A percentile compares a stretch with the other conserved stretches of the same genome.
phyloP scores from a whole-genome alignment of 768 basidiomycete genomes.

The Clitopilus passeckerianus region DNA sequence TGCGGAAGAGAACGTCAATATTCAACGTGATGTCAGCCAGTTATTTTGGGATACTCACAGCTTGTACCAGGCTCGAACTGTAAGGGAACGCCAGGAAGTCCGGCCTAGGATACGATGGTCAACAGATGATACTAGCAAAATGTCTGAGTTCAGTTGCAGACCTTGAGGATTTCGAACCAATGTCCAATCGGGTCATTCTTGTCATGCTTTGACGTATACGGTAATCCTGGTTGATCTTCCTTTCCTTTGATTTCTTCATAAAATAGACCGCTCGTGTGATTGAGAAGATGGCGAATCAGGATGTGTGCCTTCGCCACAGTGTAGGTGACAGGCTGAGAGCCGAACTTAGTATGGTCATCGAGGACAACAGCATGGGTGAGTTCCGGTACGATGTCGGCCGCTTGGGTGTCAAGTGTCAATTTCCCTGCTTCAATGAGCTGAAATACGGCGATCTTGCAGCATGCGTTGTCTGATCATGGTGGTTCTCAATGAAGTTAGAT shows the following conservation, averaged over 20 bases:
- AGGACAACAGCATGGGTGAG: conserved; percentile 18
- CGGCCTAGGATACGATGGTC: conserved; percentile 10
- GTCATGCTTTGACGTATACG: conserved; percentile 7
- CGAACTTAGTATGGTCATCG: background rate
- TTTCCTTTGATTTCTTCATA: conserved; percentile 6
- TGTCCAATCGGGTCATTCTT: conserved; percentile 14
- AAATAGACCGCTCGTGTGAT: conserved; percentile 19
- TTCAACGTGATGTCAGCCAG: no score
- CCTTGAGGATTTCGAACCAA: conserved; percentile 14
- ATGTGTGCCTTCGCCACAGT: conserved; percentile 5
- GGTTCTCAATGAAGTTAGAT: background rate
- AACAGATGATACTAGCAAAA: no score
- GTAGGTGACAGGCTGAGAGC: background rate
- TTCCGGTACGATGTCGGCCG: conserved; percentile 21
- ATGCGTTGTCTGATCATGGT: background rate
- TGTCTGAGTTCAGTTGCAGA: background rate
- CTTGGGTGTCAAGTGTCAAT: conserved; percentile 21
- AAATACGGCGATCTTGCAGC: conserved; percentile 22
- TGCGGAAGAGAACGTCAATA: conserved; percentile 1
- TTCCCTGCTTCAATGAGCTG: conserved; percentile 28
- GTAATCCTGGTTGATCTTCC: background rate
- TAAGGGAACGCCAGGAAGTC: conserved; percentile 15
- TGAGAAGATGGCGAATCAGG: conserved; percentile 15
- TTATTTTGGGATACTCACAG: conserved; percentile 11
- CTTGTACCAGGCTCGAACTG: conserved; percentile 23